Evolutionary conservation across 2,329 filamentous ascomycete genomes (phyloP).

Genomic region (Penicillium sp.): DNA sequence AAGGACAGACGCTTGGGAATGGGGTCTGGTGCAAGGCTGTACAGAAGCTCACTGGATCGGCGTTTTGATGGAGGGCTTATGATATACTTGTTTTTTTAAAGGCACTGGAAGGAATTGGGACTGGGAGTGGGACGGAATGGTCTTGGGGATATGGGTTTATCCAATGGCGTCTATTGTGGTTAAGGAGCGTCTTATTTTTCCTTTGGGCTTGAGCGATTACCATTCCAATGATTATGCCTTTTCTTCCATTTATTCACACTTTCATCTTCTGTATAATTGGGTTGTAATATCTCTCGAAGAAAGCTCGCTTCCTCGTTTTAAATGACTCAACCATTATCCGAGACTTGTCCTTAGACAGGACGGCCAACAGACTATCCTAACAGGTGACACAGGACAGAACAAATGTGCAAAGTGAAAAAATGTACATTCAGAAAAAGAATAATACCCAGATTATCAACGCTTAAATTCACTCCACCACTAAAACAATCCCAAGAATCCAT

Average conservation of each 20-base stretch:
- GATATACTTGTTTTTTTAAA: slow-evolving; percentile 10
- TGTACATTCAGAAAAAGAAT: neutral
- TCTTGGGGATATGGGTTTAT: slow-evolving; percentile 6
- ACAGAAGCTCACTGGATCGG: slow-evolving; percentile 38
- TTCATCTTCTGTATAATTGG: neutral
- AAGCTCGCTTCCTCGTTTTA: neutral
- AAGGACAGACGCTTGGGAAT: slow-evolving; percentile 35
- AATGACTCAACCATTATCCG: neutral
- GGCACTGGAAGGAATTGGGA: slow-evolving; percentile 5
- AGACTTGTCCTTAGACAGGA: neutral
- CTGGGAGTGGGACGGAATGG: neutral
- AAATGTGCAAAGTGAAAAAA: neutral
- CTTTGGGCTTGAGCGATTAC: slow-evolving; percentile 12
- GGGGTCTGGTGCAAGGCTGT: slow-evolving; percentile 48
- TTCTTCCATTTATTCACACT: neutral
- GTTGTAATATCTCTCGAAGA: neutral
- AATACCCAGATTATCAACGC: neutral
- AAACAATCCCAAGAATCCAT: slow-evolving; percentile 28
- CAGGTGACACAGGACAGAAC: neutral
- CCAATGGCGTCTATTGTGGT: slow-evolving; percentile 1
- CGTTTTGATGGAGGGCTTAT: slow-evolving; percentile 33
- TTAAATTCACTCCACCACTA: neutral
- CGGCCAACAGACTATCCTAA: neutral
- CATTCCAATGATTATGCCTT: slow-evolving; percentile 12
- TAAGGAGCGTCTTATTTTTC: neutral